phyloP scores from a whole-genome alignment of 164 flowering plant genomes.

The Cinnamomum chago region DNA sequence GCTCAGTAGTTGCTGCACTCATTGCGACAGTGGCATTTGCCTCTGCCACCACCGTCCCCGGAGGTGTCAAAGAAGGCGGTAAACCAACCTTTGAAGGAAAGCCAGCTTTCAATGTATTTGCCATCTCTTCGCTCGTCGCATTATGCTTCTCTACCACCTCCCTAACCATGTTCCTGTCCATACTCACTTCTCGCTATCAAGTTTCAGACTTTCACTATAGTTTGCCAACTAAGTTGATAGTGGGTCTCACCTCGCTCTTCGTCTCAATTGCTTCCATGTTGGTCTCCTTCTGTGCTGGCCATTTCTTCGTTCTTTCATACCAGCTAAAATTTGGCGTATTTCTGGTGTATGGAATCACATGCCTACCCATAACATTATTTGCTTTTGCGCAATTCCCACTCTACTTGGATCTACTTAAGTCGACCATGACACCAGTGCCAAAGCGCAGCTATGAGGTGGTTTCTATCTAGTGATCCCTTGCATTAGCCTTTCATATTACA shows the following conservation, averaged over 20 bases:
- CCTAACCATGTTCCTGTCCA: conserved; percentile 21
- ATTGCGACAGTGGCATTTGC: conserved; percentile 28
- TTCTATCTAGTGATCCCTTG: background rate
- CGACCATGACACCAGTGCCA: background rate
- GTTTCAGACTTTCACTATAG: conserved; percentile 13
- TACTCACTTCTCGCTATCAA: conserved; percentile 20
- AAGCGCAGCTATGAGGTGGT: background rate
- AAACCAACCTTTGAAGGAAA: conserved; percentile 11
- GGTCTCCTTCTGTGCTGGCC: conserved; percentile 26
- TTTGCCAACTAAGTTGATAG: conserved; percentile 13
- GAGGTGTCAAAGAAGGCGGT: conserved; percentile 16
- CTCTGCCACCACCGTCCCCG: conserved; percentile 22
- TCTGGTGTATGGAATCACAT: conserved; percentile 8
- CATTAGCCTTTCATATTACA: background rate
- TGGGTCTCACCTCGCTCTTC: conserved; percentile 22
- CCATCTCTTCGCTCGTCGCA: conserved; percentile 21
- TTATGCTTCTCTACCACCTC: conserved; percentile 25
- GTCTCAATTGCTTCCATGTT: conserved; percentile 23
- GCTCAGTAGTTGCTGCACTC: conserved; percentile 20
- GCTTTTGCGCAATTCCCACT: conserved; percentile 4
- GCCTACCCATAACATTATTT: conserved; percentile 9
- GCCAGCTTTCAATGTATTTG: conserved; percentile 19
- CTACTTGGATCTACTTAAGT: background rate
- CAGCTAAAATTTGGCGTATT: conserved; percentile 8
- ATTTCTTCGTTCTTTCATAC: conserved; percentile 18